Percentiles rank a stretch among this genome's conserved stretches.
Conservation (phyloP, 2,329 filamentous ascomycete species). For the Pseudogymnoascus sp. region DNA sequence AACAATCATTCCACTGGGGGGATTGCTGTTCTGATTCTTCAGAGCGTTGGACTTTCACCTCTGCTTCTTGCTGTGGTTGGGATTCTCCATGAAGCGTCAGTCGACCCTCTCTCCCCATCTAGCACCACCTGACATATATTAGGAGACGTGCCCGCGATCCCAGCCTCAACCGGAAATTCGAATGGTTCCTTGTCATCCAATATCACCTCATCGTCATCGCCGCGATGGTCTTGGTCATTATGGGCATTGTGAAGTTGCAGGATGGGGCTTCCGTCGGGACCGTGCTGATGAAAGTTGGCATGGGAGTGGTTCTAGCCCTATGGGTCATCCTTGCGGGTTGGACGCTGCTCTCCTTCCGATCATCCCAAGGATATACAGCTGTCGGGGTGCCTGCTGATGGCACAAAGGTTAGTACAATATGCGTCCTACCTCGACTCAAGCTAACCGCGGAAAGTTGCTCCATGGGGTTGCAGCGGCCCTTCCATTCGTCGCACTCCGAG, state of each 20-base stretch:
- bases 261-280: not conserved
- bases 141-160: not conserved
- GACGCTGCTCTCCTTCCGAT: not conserved
- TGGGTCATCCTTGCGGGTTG: not conserved
- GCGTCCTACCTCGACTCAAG: not conserved
- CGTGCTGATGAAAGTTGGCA: not conserved
- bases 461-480: not conserved
- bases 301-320: not conserved
- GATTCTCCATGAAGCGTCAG: slow-evolving; percentile 21
- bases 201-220: not conserved
- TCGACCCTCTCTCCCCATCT: not conserved
- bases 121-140: not conserved
- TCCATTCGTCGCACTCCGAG: not conserved
- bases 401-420: not conserved
- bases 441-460: not conserved
- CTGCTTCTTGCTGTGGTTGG: slow-evolving; percentile 17
- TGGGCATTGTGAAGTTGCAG: slow-evolving; percentile 1
- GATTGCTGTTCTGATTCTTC: slow-evolving; percentile 11
- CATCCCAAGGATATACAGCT: not conserved
- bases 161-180: not conserved
- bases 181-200: not conserved
- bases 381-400: not conserved
- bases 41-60: slow-evolving; percentile 19
- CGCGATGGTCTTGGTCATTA: not conserved
- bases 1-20: not conserved